A percentile compares a stretch with the other conserved stretches of the same genome.
These are phyloP conservation scores for Cladophialophora bantiana DNA, from an alignment of 2,329 filamentous ascomycete genomes.

Conservation along the genomic window DNA sequence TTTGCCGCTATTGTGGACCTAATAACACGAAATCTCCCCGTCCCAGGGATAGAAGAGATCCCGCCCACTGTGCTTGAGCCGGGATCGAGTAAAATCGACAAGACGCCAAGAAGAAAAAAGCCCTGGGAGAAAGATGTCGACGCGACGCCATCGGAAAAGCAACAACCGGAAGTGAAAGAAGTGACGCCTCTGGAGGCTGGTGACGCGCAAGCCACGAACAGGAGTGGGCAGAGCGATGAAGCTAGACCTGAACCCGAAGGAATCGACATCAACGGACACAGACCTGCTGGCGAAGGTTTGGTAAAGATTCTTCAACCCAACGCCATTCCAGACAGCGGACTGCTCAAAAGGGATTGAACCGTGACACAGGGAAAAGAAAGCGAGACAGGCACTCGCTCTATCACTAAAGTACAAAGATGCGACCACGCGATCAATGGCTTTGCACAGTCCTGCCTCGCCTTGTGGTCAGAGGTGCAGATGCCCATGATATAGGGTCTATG, in stretches of 20 bases:
- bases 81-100: constrained; percentile 48
- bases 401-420: not conserved
- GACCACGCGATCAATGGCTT: not conserved
- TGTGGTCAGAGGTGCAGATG: not conserved
- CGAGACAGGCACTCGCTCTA: not conserved
- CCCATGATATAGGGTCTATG: not conserved
- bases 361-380: not conserved
- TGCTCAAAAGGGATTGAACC: constrained; percentile 36
- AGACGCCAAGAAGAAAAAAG: constrained; percentile 63
- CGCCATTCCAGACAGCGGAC: constrained; percentile 38
- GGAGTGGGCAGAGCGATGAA: not conserved
- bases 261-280: constrained; percentile 31
- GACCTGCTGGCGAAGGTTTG: constrained; percentile 36
- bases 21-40: constrained; percentile 79
- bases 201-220: constrained; percentile 3
- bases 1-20: constrained; percentile 88
- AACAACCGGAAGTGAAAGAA: not conserved
- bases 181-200: not conserved
- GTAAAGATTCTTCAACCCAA: constrained; percentile 40
- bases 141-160: not conserved
- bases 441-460: not conserved
- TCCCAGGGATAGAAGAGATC: constrained; percentile 87
- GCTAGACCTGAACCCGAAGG: not conserved
- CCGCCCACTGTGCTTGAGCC: constrained; percentile 75
- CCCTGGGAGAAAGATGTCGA: constrained; percentile 78